Evolutionary conservation across 805 yeast genomes (phyloP), one percentile per base, ranked within the genome.

Genomic region (Myxozyma melibiosi): DNA sequence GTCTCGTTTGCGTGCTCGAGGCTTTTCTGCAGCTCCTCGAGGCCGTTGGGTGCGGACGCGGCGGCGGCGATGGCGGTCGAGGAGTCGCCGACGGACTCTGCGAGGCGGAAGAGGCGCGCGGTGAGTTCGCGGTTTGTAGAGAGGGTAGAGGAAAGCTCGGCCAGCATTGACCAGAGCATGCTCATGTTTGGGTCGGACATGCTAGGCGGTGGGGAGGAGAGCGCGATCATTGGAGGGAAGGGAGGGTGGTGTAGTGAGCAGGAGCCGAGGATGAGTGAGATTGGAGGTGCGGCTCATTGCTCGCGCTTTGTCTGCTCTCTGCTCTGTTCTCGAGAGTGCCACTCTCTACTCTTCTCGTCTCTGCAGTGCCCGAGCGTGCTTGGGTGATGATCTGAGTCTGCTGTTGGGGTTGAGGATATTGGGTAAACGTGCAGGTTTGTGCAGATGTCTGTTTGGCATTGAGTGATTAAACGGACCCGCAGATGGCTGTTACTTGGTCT

Each of bases 41-140:
- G 35, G n/a, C 38, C 52, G 24, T 56, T 33, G 24, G 46, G 42
- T 11, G 54, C 47, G 11, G 47, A 25, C 18, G 59, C 39, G 20
- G 52, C 20, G 13, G 53, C 59, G 11, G 52, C 38, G 24, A 53
- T 25, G 6, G 55, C 59, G 31, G 49, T 40, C n/a, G 54, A 44
- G 28, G 62, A 43, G 13, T 55, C 43, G n/a, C 53, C 55, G 11
- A 55, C 57, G 16, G 64, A 41, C 45, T 60, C 61, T 9, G 64
- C 61, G 20, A 58, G 48, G n/a, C 54, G 54, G 40, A 60, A 46
- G 20, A 60, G 31, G 13, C 49, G 53, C 20, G 61, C 61, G 11
- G 64, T 57, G 5, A 63, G 55, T n/a, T 58, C 63, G 30, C 64
- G 55, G 31, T 60, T 60, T 20, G 63, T 44, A 22, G 37, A n/a